Base-by-base conservation (phyloP, 371 early-diverging fungal genomes). In the Syncephalastrum racemosum region DNA sequence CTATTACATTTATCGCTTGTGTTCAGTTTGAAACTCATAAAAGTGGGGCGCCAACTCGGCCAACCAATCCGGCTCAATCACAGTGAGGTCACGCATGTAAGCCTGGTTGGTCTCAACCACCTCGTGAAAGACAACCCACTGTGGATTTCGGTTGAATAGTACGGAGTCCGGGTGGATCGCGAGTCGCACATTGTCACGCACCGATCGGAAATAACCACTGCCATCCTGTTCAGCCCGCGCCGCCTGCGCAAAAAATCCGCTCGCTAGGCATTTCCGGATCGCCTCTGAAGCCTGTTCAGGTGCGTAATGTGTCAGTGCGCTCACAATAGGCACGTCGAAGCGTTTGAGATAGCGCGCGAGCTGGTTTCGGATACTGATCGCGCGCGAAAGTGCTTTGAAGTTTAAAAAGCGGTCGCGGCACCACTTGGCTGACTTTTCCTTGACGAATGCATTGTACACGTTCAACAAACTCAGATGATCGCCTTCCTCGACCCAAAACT, bases 121-220 rank as follows among this genome's bases (percentile, higher is more conserved):
- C 75, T 92, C 91, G 59, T 89, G 86, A 61, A 87, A 94, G 0
- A 93, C 80, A n/a, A 94, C 89, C 68, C 83, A 91, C 53, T 82
- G 73, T 2, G 91, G 90, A 16, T 82, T 77, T 47, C 89, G 80
- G 49, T 84, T 85, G 67, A 88, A 91, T 14, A 93, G 63, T 5
- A 88, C 86, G 0, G 90, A 90, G 2, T 83, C 81, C 2, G 90
- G 91, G 67, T 93, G 93, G 24, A 93, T 77, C 58, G 79, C 66
- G 6, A 86, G 61, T 45, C 86, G 56, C 8, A 78, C 81, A 54
- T 68, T 70, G 50, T 86, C 86, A 18, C 88, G 71, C 19, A 89
- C 62, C 2, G 87, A 87, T 56, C 77, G 66, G 46, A 88, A 90
- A 0, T 84, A 67, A 1, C 91, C 92, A 68, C 87, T 50, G 46